Evolutionary conservation across 2,329 filamentous ascomycete genomes (phyloP).

Genomic region (Xylaria arbuscula): DNA sequence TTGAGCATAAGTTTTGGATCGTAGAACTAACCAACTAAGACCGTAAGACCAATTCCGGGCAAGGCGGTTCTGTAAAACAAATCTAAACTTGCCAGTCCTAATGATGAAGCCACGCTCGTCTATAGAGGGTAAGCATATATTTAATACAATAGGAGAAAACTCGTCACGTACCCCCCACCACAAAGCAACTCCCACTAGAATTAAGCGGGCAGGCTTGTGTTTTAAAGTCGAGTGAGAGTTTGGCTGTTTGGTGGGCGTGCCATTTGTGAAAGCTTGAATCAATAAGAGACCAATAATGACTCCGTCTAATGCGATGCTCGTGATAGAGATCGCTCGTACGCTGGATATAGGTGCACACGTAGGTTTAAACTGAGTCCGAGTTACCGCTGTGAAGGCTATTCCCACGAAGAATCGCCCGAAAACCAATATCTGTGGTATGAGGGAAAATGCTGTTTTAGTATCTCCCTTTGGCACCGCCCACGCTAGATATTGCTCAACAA

Average conservation of each 20-base stretch:
- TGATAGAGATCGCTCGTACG: conserved; percentile 58
- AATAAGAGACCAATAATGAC: conserved; percentile 58
- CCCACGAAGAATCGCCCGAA: conserved; percentile 63
- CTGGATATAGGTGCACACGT: conserved; percentile 64
- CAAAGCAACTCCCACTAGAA: conserved; percentile 59
- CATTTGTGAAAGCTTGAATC: conserved; percentile 55
- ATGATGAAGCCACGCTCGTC: conserved; percentile 63
- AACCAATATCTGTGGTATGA: conserved; percentile 61
- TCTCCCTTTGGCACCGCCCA: conserved; percentile 60
- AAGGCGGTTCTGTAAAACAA: conserved; percentile 61
- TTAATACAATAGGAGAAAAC: conserved; percentile 25
- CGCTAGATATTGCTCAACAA: conserved; percentile 65
- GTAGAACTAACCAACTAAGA: conserved; percentile 59
- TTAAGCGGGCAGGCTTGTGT: conserved; percentile 56
- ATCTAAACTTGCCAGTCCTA: conserved; percentile 58
- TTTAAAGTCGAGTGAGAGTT: conserved; percentile 42
- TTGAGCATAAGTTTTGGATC: not conserved
- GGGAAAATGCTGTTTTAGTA: conserved; percentile 51
- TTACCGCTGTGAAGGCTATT: conserved; percentile 65
- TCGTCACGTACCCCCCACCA: conserved; percentile 64
- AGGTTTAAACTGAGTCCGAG: conserved; percentile 62
- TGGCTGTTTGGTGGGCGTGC: conserved; percentile 48
- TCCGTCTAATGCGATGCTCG: conserved; percentile 59
- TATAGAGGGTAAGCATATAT: conserved; percentile 45
- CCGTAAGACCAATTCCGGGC: conserved; percentile 61